phyloP scores from a whole-genome alignment of 208 protist species.

The Leishmania guyanensis region DNA sequence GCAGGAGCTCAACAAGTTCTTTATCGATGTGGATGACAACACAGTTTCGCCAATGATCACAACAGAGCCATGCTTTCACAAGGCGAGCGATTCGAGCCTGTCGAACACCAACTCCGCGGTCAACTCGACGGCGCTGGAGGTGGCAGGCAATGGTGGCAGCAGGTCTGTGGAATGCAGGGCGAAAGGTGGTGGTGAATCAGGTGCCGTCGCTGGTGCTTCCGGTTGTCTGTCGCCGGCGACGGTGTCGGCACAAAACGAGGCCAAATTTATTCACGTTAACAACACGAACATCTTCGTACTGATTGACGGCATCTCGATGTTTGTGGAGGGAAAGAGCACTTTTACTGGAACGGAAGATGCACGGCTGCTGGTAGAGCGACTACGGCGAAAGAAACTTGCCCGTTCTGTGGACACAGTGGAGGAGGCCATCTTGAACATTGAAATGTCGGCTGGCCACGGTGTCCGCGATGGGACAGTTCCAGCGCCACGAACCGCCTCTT shows the following conservation, averaged over 20 bases:
- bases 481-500: background rate
- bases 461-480: background rate
- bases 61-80: constrained; percentile 31
- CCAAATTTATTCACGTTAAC: constrained; percentile 88
- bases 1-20: constrained; percentile 70
- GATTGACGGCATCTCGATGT: constrained; percentile 88
- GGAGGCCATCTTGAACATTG: constrained; percentile 78
- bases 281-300: constrained; percentile 91
- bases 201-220: background rate
- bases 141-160: background rate
- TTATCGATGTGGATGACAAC: constrained; percentile 79
- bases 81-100: constrained; percentile 10
- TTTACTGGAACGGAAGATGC: constrained; percentile 65
- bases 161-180: constrained; percentile 1
- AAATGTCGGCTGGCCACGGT: constrained; percentile 31
- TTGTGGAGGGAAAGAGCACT: constrained; percentile 75
- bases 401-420: constrained; percentile 68
- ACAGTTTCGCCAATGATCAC: constrained; percentile 79
- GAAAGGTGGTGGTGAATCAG: background rate
- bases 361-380: constrained; percentile 32
- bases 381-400: constrained; percentile 29
- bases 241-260: constrained; percentile 19
- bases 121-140: constrained; percentile 6
- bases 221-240: background rate
- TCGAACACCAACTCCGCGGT: constrained; percentile 21